These are phyloP conservation scores for Trichosphaerium sp. DNA, from an alignment of 78 protist genomes.

Conservation along the genomic window DNA sequence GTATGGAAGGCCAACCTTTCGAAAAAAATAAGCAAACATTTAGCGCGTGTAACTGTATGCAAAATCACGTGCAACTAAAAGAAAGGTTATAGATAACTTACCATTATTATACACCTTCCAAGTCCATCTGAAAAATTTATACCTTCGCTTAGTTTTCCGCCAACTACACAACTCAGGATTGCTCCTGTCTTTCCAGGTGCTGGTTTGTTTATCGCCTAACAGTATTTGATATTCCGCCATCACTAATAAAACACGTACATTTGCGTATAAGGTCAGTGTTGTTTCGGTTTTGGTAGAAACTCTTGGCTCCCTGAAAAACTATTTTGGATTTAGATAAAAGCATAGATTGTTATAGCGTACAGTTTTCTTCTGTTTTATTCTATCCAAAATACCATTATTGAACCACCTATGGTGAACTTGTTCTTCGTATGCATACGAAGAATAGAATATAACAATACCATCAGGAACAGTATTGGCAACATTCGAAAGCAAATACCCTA, in stretches of 20 bases:
- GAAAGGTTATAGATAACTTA: neutral
- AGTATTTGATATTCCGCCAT: neutral
- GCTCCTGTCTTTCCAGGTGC: constrained; percentile 25
- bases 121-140: constrained; percentile 73
- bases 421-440: constrained; percentile 42
- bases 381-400: neutral
- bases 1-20: constrained; percentile 74
- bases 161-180: constrained; percentile 45
- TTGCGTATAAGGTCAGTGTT: too few species aligned
- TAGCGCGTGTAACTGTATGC: constrained; percentile 20
- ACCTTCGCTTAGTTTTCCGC: constrained; percentile 84
- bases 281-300: neutral
- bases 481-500: constrained; percentile 14
- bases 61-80: neutral
- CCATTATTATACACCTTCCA: constrained; percentile 1
- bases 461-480: constrained; percentile 27
- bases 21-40: too few species aligned
- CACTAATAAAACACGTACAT: too few species aligned
- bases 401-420: neutral
- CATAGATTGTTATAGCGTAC: neutral
- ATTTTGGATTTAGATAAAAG: neutral
- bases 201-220: neutral
- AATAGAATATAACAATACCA: constrained; percentile 64
- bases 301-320: constrained; percentile 10
- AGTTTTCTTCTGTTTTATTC: neutral